phyloP scores from a whole-genome alignment of 1,139 yeast species.

The Martiniozyma asiatica region DNA sequence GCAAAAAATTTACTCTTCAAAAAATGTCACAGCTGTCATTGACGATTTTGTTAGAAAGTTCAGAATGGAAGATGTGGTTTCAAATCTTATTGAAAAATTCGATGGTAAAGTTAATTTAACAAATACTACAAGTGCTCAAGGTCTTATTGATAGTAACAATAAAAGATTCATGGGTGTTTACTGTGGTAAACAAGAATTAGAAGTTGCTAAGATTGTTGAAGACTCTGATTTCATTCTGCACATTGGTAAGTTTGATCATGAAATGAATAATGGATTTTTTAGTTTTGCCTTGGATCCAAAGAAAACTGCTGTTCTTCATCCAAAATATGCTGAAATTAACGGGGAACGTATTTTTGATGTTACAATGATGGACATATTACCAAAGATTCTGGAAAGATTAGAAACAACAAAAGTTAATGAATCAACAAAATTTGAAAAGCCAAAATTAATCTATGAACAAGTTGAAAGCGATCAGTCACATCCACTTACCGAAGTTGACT shows the following conservation, averaged over 20 bases:
- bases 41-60: slow-evolving; percentile 54
- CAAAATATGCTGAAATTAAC: slow-evolving; percentile 32
- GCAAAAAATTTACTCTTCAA: slow-evolving; percentile 36
- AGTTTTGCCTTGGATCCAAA: slow-evolving; percentile 9
- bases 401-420: slow-evolving; percentile 25
- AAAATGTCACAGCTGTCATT: slow-evolving; percentile 49
- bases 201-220: slow-evolving; percentile 27
- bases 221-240: slow-evolving; percentile 37
- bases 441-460: slow-evolving; percentile 4
- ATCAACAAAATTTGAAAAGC: slow-evolving; percentile 7
- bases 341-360: slow-evolving; percentile 26
- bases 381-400: slow-evolving; percentile 26
- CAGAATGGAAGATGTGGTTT: slow-evolving; percentile 29
- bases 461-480: slow-evolving; percentile 2
- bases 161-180: slow-evolving; percentile 56
- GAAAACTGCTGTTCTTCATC: slow-evolving; percentile 13
- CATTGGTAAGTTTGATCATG: slow-evolving; percentile 40
- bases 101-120: slow-evolving; percentile 31
- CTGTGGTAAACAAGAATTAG: slow-evolving; percentile 33
- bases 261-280: slow-evolving; percentile 34
- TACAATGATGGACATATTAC: slow-evolving; percentile 36
- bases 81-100: slow-evolving; percentile 30
- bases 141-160: slow-evolving; percentile 47
- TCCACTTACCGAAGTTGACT: slow-evolving; percentile 14
- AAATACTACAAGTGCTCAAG: slow-evolving; percentile 38